Conservation (phyloP, 805 yeast genomes). For the Barnettozyma botsteinii region DNA sequence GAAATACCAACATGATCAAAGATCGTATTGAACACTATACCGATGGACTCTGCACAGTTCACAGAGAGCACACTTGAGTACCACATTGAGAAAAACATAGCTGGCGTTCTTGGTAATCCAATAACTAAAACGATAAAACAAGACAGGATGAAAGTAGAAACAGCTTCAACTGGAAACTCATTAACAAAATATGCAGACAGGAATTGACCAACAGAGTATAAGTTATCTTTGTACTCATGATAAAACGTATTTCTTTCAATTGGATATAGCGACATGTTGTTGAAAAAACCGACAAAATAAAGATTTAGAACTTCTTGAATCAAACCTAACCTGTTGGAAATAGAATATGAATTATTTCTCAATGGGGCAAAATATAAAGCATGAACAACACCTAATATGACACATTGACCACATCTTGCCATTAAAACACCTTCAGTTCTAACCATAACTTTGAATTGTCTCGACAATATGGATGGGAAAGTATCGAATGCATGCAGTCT, state of each 20-base stretch:
- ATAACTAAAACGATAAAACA: conserved; percentile 60
- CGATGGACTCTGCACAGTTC: conserved; percentile 79
- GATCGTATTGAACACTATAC: conserved; percentile 65
- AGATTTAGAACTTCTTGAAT: conserved; percentile 68
- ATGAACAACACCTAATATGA: conserved; percentile 57
- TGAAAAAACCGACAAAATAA: conserved; percentile 75
- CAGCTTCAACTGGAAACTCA: conserved; percentile 64
- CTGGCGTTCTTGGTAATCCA: conserved; percentile 62
- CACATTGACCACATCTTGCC: conserved; percentile 60
- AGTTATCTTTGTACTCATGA: conserved; percentile 69
- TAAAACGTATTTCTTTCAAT: conserved; percentile 68
- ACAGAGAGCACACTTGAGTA: conserved; percentile 47
- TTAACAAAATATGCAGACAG: conserved; percentile 50
- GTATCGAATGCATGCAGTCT: conserved; percentile 22
- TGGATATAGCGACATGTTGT: conserved; percentile 73
- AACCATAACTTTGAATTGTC: conserved; percentile 33
- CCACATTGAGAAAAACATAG: conserved; percentile 58
- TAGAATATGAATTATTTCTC: conserved; percentile 40
- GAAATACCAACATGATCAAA: conserved; percentile 74
- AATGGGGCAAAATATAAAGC: conserved; percentile 65
- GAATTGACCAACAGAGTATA: conserved; percentile 62
- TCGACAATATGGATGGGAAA: conserved; percentile 28
- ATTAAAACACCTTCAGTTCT: conserved; percentile 53
- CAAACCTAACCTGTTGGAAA: conserved; percentile 65
- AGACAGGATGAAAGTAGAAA: conserved; percentile 53